Evolutionary conservation across 805 yeast species (phyloP), one percentile per base, ranked within the genome.

Genomic region (Hanseniaspora lachancei): DNA sequence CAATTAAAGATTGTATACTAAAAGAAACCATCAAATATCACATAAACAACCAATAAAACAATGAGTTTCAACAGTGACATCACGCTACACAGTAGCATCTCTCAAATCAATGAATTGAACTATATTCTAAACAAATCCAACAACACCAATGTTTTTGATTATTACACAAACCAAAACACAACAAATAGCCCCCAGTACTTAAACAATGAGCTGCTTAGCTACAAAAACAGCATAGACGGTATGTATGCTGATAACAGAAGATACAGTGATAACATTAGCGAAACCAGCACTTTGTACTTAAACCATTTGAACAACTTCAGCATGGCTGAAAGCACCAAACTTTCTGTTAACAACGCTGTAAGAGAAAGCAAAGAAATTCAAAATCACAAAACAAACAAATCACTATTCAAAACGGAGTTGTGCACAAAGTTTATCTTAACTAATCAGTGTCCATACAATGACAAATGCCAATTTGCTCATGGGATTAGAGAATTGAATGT

Each of bases 391-490:
- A 60, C 76, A 55, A 77, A 82, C 66, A 81, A 86, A 35, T 84
- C 79, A 60, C 74, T 89, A 41, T 89, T 87, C 77, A 89, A 89
- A 71, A 89, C 97, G 0, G 97, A 89, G 68, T 74, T 89, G 56
- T 89, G 97, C 68, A 84, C 82, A 41, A 82, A 89, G 27, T 89
- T 76, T 66, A 78, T 80, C 64, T 80, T 78, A 62, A 77, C 79
- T 60, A 85, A 86, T 24, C 64, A 68, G 52, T 89, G 97, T 67
- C 95, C 95, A 16, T 89, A 89, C 66, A 95, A 95, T 2, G 76
- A 78, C 60, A 89, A 89, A 72, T 89, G 97, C 68, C 96, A 89
- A 71, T 89, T 89, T 75, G 96, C 96, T 6, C 97, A 89, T 65
- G 96, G 97, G 20, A 74, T 77, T 41, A 71, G 76, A 55, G 96